Evolutionary conservation across 306 rosid species (phyloP), one percentile per base, ranked within the genome.

Genomic region (Prosopis cineraria): DNA sequence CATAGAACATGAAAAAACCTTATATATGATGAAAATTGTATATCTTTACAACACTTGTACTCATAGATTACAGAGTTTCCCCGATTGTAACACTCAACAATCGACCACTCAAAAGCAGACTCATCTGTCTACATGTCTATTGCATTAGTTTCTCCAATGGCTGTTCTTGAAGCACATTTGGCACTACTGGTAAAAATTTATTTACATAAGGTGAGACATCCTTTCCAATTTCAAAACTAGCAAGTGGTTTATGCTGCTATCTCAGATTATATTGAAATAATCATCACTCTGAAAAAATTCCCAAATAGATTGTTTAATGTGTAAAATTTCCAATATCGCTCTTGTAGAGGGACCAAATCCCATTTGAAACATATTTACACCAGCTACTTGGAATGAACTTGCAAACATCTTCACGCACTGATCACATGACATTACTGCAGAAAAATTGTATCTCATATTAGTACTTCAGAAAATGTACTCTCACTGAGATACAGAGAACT

Each of bases 361-460:
- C 80, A 52, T 68, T 85, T 58, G 81, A 64, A 79, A 75, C 82
- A 73, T 47, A 73, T 78, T 82, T 58, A 79, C 80, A 79, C 70
- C 80, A 71, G 89, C 82, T 82, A 85, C 88, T 85, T 85, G 53
- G 84, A 47, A 52, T 58, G 84, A 72, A 82, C 72, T 82, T 76
- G 72, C 82, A 72, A 82, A 59, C 78, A 76, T 73, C 86, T 85
- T 77, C 86, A 29, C 36, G 80, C 84, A 77, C 69, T 79, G 86
- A 73, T 69, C 86, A 62, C 75, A 73, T 20, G 68, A 76, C 77
- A 59, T 85, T 85, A 85, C 89, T 85, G 86, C 86, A 85, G 89
- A 85, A 85, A 69, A 82, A 85, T 68, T 79, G 80, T 85, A 79
- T 85, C 89, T 82, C 75, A 29, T 44, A 69, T 69, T 69, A 69